Base-by-base conservation (phyloP, 768 basidiomycete species). In the Leccinum ochraceum region DNA sequence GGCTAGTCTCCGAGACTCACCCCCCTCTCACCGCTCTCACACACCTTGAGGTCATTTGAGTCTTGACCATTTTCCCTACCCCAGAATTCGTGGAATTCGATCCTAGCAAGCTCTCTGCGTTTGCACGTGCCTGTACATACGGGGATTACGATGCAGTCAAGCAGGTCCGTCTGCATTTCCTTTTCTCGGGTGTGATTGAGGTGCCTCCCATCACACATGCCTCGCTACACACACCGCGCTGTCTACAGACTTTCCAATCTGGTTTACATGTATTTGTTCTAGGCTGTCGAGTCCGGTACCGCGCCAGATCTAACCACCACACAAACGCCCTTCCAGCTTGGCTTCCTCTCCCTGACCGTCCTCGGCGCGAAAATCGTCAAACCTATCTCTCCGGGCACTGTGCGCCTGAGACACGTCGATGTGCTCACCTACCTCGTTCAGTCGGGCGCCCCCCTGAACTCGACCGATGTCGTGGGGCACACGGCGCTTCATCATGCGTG, bases 401-500 rank as follows among this genome's bases (percentile, higher is more conserved):
- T 14, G 8, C 61, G 59, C 3, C 56, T 70, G 39, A 64, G 69
- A 50, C 74, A 80, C 59, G 44, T 66, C 17, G 79, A 77, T 6
- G 69, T 76, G 14, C 71, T 85, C 55, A 66, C 70, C 39, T 76
- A 73, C 53, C 77, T 86, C 24, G 70, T 85, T 42, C 66, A 75
- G 0, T 60, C 67, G 0, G 82, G 83, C 13, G 72, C 78, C 0
- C 73, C 81, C 3, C 67, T 75, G 4, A 74, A 83, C 54, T 22
- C 75, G 1, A 69, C 70, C 2, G 85, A 85, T 59, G 78, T 86
- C 49, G 74, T 69, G 10, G 82, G 82, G 4, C 74, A 74, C 69
- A 85, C 82, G 1, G 80, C 85, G 1, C 75, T 85, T 4, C 77
- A 81, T 52, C 83, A 84, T 65, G 72, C 75, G 0, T 77, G 77